Evolutionary conservation across 495 filamentous ascomycete species (phyloP).

Genomic region (Bathelium albidoporum): DNA sequence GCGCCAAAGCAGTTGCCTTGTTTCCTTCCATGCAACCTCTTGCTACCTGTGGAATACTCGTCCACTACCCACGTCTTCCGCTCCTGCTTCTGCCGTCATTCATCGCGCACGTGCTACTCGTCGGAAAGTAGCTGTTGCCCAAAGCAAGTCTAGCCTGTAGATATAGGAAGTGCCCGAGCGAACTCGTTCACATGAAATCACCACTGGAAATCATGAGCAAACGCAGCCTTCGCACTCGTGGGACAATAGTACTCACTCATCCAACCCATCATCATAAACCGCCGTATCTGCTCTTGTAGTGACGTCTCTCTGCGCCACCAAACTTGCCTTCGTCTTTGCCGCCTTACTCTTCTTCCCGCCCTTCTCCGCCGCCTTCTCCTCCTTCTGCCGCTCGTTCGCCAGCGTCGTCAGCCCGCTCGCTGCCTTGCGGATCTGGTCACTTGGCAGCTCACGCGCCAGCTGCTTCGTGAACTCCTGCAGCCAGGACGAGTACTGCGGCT

Average conservation of each 20-base stretch:
- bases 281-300: constrained; percentile 54
- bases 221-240: neutral
- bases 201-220: constrained; percentile 20
- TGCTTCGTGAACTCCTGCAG: constrained; percentile 83
- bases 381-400: constrained; percentile 97
- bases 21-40: neutral
- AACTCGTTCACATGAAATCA: constrained; percentile 31
- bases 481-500: constrained; percentile 81
- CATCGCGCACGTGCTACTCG: too few species aligned
- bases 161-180: too few species aligned
- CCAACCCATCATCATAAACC: constrained; percentile 66
- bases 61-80: too few species aligned
- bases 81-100: neutral
- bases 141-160: too few species aligned
- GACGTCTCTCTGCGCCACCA: constrained; percentile 60
- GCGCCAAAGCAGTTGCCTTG: neutral
- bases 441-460: constrained; percentile 76
- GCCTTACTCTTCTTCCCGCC: constrained; percentile 93
- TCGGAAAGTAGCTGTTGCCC: too few species aligned
- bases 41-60: too few species aligned
- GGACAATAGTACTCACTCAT: constrained; percentile 50
- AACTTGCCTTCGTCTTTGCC: constrained; percentile 79
- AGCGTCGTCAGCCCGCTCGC: constrained; percentile 72
- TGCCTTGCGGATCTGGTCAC: constrained; percentile 91
- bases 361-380: constrained; percentile 92